These are phyloP conservation scores for Verbena officinalis DNA, from an alignment of 257 asterid species.

Conservation along the genomic window DNA sequence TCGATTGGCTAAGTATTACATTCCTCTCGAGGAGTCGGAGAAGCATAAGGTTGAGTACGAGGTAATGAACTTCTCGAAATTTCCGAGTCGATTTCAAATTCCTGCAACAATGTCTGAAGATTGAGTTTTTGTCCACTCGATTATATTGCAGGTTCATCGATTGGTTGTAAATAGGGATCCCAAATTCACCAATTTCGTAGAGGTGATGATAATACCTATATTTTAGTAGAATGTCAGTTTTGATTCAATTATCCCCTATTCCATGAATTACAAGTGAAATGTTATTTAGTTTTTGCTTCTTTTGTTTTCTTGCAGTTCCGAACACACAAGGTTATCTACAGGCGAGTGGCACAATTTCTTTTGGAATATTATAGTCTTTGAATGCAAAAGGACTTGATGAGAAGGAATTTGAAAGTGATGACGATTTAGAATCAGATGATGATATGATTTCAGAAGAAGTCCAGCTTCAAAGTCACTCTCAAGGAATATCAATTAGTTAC, in stretches of 20 bases:
- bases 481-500: too few species aligned
- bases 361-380: too few species aligned
- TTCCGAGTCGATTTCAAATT: neutral
- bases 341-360: too few species aligned
- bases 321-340: constrained; percentile 90
- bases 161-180: constrained; percentile 83
- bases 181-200: constrained; percentile 80
- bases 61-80: constrained; percentile 52
- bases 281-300: constrained; percentile 22
- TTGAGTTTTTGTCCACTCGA: neutral
- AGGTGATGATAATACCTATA: too few species aligned
- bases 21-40: constrained; percentile 99
- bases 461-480: too few species aligned
- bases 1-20: constrained; percentile 91
- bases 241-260: too few species aligned
- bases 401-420: too few species aligned
- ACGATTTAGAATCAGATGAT: too few species aligned
- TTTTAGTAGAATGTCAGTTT: too few species aligned
- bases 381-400: too few species aligned
- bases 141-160: constrained; percentile 63
- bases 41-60: constrained; percentile 97
- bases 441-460: too few species aligned
- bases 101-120: neutral
- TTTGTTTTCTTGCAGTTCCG: constrained; percentile 65
- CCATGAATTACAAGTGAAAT: too few species aligned